Base-by-base conservation (phyloP, 345 rosid species). In the Mangifera indica region DNA sequence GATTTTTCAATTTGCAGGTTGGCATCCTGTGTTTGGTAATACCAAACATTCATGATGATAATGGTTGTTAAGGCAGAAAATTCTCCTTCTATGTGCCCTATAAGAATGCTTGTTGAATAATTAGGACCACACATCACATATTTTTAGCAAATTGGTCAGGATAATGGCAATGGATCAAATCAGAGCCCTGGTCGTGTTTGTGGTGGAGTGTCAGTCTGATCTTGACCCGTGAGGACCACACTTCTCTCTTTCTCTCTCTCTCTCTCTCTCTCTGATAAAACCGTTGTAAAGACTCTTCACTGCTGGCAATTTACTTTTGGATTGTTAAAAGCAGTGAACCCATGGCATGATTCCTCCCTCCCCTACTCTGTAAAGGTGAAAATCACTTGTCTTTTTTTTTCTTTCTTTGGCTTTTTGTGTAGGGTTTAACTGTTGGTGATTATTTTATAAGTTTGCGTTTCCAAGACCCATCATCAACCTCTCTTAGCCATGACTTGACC, bases 251-350 rank as follows among this genome's bases (percentile, higher is more conserved):
- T n/a, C n/a, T 37, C 0, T 5, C 7, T 29, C 34, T 29, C 34
- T 29, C 5, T 24, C 21, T 44, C 10, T 48, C 54, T 37, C 18
- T 22, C 29, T 45, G 69, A 10, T 55, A 22, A 44, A 58, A 20
- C 34, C 40, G 25, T 55, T 55, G 59, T 20, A 20, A 18, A 55
- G 59, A 26, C 63, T 26, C 7, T 37, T 6, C 8, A 37, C 42
- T 37, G 59, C 34, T 34, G 56, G 26, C 22, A 67, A 34, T 37
- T 29, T 25, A 20, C 76, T 77, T 77, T 72, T 63, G 68, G 72
- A 20, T 72, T 63, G 68, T 77, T 20, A 77, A 77, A 77, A 72
- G 80, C 54, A 74, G 76, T 57, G 70, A 61, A 62, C 42, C 32
- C 32, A 29, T 56, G 48, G 54, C 54, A 10, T 20, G 66, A 54